These are phyloP conservation scores for Hymenotorrendiella dingleyae DNA, from an alignment of 2,329 filamentous ascomycete genomes.

Conservation along the genomic window DNA sequence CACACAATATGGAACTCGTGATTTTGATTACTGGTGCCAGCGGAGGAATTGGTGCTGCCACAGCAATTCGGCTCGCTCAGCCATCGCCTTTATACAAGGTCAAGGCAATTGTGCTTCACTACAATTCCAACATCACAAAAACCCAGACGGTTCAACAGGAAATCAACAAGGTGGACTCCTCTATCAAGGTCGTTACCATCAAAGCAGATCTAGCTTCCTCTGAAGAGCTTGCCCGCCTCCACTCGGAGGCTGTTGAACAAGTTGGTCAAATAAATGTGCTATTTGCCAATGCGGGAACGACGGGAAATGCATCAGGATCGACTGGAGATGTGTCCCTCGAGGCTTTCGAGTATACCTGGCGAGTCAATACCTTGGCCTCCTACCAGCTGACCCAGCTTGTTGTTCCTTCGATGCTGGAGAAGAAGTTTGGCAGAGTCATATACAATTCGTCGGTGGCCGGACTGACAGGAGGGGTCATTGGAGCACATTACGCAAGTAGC, in stretches of 20 bases:
- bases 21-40: constrained; percentile 49
- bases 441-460: constrained; percentile 20
- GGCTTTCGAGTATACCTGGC: constrained; percentile 23
- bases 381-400: constrained; percentile 23
- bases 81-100: constrained; percentile 2
- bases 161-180: constrained; percentile 1
- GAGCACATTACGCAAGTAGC: constrained; percentile 22
- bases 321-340: constrained; percentile 16
- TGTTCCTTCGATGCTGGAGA: constrained; percentile 32
- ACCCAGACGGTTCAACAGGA: neutral
- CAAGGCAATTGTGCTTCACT: constrained; percentile 4
- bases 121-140: constrained; percentile 5
- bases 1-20: too few relatives aligned
- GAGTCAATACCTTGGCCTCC: constrained; percentile 19
- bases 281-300: constrained; percentile 23
- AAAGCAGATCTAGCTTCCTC: constrained; percentile 8
- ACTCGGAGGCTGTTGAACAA: constrained; percentile 1
- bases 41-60: constrained; percentile 61
- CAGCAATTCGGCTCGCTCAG: constrained; percentile 57
- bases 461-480: constrained; percentile 20
- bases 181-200: constrained; percentile 1
- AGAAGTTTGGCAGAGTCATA: constrained; percentile 29
- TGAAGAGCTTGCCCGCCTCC: constrained; percentile 1
- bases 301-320: constrained; percentile 13
- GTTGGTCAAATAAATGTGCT: constrained; percentile 8